A percentile compares a stretch with the other conserved stretches of the same genome.
phyloP scores from a whole-genome alignment of 2,329 filamentous ascomycete species.

The Fusarium subtropicale region DNA sequence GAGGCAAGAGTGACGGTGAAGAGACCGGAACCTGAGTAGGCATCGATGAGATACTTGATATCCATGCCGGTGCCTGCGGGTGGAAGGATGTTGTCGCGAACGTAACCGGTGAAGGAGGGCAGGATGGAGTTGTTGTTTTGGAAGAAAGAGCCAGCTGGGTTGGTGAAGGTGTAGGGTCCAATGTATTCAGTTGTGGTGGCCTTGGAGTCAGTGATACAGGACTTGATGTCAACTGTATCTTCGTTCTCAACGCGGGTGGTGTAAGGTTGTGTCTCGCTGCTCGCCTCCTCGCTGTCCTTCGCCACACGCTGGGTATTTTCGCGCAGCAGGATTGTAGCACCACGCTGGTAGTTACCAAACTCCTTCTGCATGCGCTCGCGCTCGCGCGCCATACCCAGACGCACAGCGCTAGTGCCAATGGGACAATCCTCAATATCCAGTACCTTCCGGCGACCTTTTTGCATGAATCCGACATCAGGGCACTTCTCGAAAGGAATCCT shows the following conservation, averaged over 20 bases:
- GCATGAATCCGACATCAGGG: conserved; percentile 90
- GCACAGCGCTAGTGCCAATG: conserved; percentile 88
- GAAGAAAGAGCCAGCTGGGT: conserved; percentile 95
- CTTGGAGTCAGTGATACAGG: conserved; percentile 88
- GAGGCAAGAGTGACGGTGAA: conserved; percentile 94
- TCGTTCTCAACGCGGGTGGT: conserved; percentile 63
- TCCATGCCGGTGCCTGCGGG: conserved; percentile 49
- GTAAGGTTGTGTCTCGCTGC: conserved; percentile 47
- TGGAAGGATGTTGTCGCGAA: conserved; percentile 81
- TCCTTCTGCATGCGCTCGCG: conserved; percentile 79
- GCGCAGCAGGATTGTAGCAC: conserved; percentile 88
- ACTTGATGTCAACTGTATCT: conserved; percentile 80
- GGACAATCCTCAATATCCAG: conserved; percentile 98
- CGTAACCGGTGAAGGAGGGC: conserved; percentile 84
- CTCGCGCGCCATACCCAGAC: conserved; percentile 82
- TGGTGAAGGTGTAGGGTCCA: conserved; percentile 85
- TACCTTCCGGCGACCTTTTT: conserved; percentile 81
- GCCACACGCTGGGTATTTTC: conserved; percentile 80
- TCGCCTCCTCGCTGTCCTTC: conserved; percentile 56
- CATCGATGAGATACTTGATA: conserved; percentile 92
- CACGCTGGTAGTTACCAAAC: conserved; percentile 77
- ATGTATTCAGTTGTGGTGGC: conserved; percentile 88
- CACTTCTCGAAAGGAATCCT: conserved; percentile 66
- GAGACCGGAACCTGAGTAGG: conserved; percentile 95
- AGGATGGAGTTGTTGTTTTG: conserved; percentile 99